These are phyloP conservation scores for Prosopis cineraria DNA, from an alignment of 306 rosid species.

Conservation along the genomic window DNA sequence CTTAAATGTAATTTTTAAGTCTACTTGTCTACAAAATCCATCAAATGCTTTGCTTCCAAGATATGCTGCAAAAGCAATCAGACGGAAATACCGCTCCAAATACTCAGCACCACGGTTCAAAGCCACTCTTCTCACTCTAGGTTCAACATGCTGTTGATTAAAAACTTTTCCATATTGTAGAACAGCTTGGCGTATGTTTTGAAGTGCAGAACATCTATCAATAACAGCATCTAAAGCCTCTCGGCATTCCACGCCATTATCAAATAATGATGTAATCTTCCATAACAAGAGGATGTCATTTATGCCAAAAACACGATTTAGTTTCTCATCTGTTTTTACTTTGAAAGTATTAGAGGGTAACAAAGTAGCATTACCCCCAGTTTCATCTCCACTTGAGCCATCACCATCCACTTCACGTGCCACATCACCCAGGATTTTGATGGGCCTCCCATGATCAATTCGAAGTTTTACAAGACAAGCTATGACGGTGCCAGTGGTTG, in stretches of 20 bases:
- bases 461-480: slow-evolving; percentile 93
- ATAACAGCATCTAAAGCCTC: slow-evolving; percentile 88
- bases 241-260: slow-evolving; percentile 88
- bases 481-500: slow-evolving; percentile 92
- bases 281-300: slow-evolving; percentile 85
- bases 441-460: slow-evolving; percentile 78
- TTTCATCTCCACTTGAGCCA: slow-evolving; percentile 76
- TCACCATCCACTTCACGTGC: slow-evolving; percentile 54
- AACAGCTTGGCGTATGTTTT: slow-evolving; percentile 92
- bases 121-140: slow-evolving; percentile 89
- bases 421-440: slow-evolving; percentile 62
- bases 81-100: slow-evolving; percentile 86
- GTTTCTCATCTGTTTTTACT: slow-evolving; percentile 50
- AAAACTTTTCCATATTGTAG: slow-evolving; percentile 73
- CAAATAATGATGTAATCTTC: slow-evolving; percentile 87
- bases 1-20: slow-evolving; percentile 74
- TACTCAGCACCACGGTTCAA: slow-evolving; percentile 89
- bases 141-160: slow-evolving; percentile 89
- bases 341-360: slow-evolving; percentile 37
- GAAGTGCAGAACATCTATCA: slow-evolving; percentile 91
- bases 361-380: slow-evolving; percentile 43
- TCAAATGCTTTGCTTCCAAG: slow-evolving; percentile 94
- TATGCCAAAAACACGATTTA: slow-evolving; percentile 75
- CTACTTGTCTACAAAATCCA: slow-evolving; percentile 79
- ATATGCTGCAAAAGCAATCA: slow-evolving; percentile 94